Evolutionary conservation across 495 filamentous ascomycete genomes (phyloP), one percentile per base, ranked within the genome.

Genomic region (Sabuloglossum arenarium): DNA sequence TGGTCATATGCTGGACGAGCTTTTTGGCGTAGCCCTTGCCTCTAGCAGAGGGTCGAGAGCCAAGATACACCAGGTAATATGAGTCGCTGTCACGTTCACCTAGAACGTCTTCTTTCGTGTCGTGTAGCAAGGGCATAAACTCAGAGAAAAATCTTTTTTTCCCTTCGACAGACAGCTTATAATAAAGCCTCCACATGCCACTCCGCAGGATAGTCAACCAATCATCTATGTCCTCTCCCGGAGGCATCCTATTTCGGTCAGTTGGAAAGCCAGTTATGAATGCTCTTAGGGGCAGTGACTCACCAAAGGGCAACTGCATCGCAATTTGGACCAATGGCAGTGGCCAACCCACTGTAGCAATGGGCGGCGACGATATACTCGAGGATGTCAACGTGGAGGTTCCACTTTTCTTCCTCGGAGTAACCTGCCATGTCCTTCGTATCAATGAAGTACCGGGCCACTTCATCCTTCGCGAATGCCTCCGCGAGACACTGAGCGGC

Each of bases 11-110:
- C 69, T 80, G 73, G 59, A 89, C 73, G 59, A 87, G 69, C 68
- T 76, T 77, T 61, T 71, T 76, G 24, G 75, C 82, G 62, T 84
- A 85, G 29, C 85, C 85, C 52, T 80, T 76, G 29, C 83, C 79
- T 56, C 78, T 74, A 14, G 76, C 74, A 53, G 66, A 70, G 16
- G 80, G 77, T 63, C 77, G 80, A 58, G 82, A 85, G 58, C 85
- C 85, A 59, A 90, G 68, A 66, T 86, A 88, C 16, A 88, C 84
- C 25, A 90, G 75, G 64, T 89, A 89, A 71, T 76, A 82, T 60
- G 76, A 73, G 56, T 78, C 65, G 57, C 73, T 68, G 62, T 86
- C 79, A 32, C 75, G 70, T 31, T 75, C 73, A 34, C 79, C 81
- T 60, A 90, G 73, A 45, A 79, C 69, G 54, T 74, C 70, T 49